These are phyloP conservation scores for Platanus orientalis DNA, from an alignment of 164 flowering plant genomes.

Conservation along the genomic window DNA sequence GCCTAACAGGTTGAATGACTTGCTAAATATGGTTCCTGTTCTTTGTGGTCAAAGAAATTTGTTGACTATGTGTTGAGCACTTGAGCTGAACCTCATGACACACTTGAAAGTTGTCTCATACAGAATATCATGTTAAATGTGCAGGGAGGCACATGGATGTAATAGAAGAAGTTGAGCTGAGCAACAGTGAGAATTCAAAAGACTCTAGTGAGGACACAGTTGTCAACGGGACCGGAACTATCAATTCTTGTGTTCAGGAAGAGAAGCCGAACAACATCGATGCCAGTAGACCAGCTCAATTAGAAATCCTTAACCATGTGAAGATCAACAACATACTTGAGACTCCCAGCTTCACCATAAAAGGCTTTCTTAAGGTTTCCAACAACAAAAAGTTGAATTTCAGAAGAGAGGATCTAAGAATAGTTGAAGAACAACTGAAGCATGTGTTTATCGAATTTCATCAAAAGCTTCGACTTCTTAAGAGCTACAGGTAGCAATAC, in stretches of 20 bases:
- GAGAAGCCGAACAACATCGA: neutral
- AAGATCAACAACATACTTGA: slow-evolving; percentile 27
- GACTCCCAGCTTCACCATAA: slow-evolving; percentile 44
- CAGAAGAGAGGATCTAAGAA: slow-evolving; percentile 19
- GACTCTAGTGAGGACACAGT: slow-evolving; percentile 12
- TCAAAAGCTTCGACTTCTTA: slow-evolving; percentile 23
- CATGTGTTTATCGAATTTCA: slow-evolving; percentile 14
- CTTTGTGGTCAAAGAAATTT: too few relatives aligned
- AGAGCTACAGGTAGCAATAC: slow-evolving; percentile 18
- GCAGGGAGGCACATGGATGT: slow-evolving; percentile 25
- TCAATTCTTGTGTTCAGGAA: neutral
- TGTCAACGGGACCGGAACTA: neutral
- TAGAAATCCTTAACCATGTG: slow-evolving; percentile 34
- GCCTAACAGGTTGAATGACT: too few relatives aligned
- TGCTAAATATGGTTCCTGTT: too few relatives aligned
- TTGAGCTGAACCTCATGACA: too few relatives aligned
- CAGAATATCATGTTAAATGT: too few relatives aligned
- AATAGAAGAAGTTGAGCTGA: slow-evolving; percentile 25
- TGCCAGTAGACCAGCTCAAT: slow-evolving; percentile 30
- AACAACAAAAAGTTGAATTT: slow-evolving; percentile 11
- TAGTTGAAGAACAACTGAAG: slow-evolving; percentile 19
- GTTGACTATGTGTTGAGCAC: too few relatives aligned
- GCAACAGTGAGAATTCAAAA: slow-evolving; percentile 6
- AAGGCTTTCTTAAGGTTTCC: slow-evolving; percentile 22
- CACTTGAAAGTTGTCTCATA: too few relatives aligned